These are phyloP conservation scores for Melanogaster broomeanus DNA, from an alignment of 768 basidiomycete genomes.

Conservation along the genomic window DNA sequence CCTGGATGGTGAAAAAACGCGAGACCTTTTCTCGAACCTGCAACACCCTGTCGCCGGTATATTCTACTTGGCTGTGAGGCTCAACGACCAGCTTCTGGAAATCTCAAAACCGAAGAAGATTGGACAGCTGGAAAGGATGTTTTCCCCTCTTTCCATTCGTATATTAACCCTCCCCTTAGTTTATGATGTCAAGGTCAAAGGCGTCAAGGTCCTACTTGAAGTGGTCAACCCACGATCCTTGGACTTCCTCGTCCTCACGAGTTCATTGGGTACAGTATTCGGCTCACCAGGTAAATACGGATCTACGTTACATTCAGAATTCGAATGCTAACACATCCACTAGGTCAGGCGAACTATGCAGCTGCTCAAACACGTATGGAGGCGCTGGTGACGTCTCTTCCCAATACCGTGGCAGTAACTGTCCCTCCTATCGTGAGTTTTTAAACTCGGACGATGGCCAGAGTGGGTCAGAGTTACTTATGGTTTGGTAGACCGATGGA, in stretches of 20 bases:
- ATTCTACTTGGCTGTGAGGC: not conserved
- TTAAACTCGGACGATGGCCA: no score
- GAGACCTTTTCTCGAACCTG: not conserved
- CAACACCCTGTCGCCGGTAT: not conserved
- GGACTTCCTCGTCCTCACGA: constrained; percentile 16
- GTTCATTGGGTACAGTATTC: not conserved
- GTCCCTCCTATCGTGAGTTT: not conserved
- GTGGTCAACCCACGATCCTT: constrained; percentile 6
- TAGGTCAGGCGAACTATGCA: not conserved
- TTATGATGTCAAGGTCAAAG: constrained; percentile 16
- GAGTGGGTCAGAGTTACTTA: no score
- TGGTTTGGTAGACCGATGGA: not conserved
- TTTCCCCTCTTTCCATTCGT: not conserved
- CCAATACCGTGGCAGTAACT: not conserved
- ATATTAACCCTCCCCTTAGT: not conserved
- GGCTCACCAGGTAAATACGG: constrained; percentile 5
- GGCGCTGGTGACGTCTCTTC: not conserved
- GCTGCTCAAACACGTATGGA: not conserved
- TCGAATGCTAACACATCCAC: not conserved
- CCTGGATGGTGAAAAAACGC: not conserved
- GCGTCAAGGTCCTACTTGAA: constrained; percentile 10
- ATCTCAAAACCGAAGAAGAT: constrained; percentile 10
- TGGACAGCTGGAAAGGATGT: constrained; percentile 8
- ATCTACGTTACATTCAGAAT: not conserved
- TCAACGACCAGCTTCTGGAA: constrained; percentile 14